Evolutionary conservation across 108 stramenopile species (phyloP), one percentile per base, ranked within the genome.

Genomic region (Nitzschia inconspicua): DNA sequence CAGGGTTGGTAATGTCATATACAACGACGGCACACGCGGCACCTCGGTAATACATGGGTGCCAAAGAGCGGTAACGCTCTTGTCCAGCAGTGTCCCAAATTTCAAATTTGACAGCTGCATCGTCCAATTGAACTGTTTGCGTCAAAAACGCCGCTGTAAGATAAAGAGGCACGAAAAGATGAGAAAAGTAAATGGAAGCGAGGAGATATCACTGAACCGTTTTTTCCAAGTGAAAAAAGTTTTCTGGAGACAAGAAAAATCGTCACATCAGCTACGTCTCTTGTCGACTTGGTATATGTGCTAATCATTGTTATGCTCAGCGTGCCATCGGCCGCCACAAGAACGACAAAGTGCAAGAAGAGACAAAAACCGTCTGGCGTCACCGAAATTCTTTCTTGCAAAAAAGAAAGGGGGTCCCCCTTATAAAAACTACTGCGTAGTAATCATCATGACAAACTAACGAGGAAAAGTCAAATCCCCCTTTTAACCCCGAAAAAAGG

Each of bases 81-180:
- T 96, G 93, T 3, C 95, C 95, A 13, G 93, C 97, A 7, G 94
- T 97, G 75, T 98, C 97, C 98, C 97, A 99, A 44, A 99, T 99
- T 77, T 99, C 97, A 57, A 98, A 97, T 70, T 97, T 98, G 14
- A 99, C 96, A 0, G 96, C 97, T 47, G 93, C 73, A 49, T 95
- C 95, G 52, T 95, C 95, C 24, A 96, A 73, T 52, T 84, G 80
- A 7, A 98, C 94, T 18, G 94, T 93, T 60, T 98, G 96, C 31
- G 96, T 98, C 40, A 98, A 61, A 67, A 97, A 98, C 7, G 96
- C 97, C 23, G 97, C 97, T 96, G 57, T 46, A 44, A 25, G 18
- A 49, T 42, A 44, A 43, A 28, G 28, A 1, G 25, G 22, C 32
- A 25, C 14, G 50, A 54, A 28, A 29, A 51, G 29, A 51, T 14